Percentiles rank a stretch among this genome's conserved stretches.
phyloP scores from a whole-genome alignment of 2,329 filamentous ascomycete species.

The Lecanicillium sp. region DNA sequence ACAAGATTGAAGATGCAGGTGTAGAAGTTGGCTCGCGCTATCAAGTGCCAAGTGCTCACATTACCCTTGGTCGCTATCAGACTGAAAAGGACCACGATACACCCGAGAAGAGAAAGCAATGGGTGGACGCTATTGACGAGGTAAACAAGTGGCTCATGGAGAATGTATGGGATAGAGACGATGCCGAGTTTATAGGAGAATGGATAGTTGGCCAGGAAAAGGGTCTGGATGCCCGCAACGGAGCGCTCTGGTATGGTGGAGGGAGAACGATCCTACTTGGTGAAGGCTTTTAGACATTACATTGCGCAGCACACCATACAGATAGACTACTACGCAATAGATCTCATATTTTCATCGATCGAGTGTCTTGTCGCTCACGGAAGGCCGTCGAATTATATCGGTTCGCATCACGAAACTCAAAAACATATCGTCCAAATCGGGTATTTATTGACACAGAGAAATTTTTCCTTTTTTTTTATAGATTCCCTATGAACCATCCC shows the following conservation, averaged over 20 bases:
- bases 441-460: conserved; percentile 12
- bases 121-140: conserved; percentile 63
- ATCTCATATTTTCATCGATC: not conserved
- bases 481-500: conserved; percentile 36
- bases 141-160: conserved; percentile 68
- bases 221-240: conserved; percentile 68
- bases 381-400: too few relatives aligned
- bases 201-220: conserved; percentile 85
- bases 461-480: conserved; percentile 24
- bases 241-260: conserved; percentile 79
- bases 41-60: conserved; percentile 79
- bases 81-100: conserved; percentile 54
- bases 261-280: conserved; percentile 60
- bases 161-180: conserved; percentile 57
- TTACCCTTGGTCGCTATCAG: conserved; percentile 80
- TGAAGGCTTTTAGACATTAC: conserved; percentile 44
- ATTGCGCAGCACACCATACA: not conserved
- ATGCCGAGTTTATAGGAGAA: conserved; percentile 47
- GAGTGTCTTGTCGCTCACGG: too few relatives aligned
- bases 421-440: not conserved
- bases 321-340: not conserved
- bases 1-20: conserved; percentile 49
- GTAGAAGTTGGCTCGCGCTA: conserved; percentile 72
- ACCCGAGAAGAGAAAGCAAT: conserved; percentile 47
- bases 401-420: not conserved